A percentile compares a stretch with the other conserved stretches of the same genome.
Conservation (phyloP, 176 grass and related monocot genomes). For the Triticum aestivum region IWGSC_CS_RefSeq_v2.1 NC_057798.1:13240135-13240634, state of each 20-base stretch:
- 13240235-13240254: constrained; percentile 40
- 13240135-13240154: not conserved
- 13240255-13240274: not conserved
- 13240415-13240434: not conserved
- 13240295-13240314: too few species aligned
- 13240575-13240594: too few species aligned
- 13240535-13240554: too few species aligned
- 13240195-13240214: not conserved
- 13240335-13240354: constrained; percentile 35
- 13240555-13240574: too few species aligned
- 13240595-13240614: too few species aligned
- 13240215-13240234: not conserved
- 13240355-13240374: not conserved
- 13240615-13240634: too few species aligned
- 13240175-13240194: not conserved
- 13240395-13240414: not conserved
- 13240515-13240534: too few species aligned
- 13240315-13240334: not conserved
- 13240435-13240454: too few species aligned
- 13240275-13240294: too few species aligned
- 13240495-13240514: too few species aligned
- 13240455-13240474: too few species aligned
- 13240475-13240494: too few species aligned
- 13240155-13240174: constrained; percentile 6
- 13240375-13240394: not conserved